phyloP scores from a whole-genome alignment of 305 asterid genomes.

The Fraxinus nigra region DNA sequence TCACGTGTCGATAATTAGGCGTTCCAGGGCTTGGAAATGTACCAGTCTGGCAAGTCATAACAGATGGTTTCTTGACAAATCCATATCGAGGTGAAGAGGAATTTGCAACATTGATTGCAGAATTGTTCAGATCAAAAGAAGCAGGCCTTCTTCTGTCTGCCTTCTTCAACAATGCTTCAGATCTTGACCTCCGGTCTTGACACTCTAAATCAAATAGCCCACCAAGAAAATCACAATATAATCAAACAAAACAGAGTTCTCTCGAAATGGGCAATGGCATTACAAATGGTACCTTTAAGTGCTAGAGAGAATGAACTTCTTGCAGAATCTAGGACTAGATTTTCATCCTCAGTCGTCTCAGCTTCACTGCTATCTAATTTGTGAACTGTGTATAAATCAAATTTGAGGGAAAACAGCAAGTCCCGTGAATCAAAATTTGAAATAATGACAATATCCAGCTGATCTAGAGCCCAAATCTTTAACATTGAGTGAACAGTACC shows the following conservation, averaged over 20 bases:
- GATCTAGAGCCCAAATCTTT: conserved; percentile 15
- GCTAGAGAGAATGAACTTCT: conserved; percentile 91
- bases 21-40: conserved; percentile 90
- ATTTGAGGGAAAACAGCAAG: conserved; percentile 24
- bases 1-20: conserved; percentile 62
- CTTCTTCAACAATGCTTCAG: conserved; percentile 51
- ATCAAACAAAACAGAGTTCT: not conserved
- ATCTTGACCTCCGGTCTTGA: conserved; percentile 67
- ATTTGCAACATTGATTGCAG: conserved; percentile 34
- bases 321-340: conserved; percentile 61
- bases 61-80: conserved; percentile 54
- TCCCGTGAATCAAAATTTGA: not conserved
- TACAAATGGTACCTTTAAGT: conserved; percentile 57
- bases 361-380: conserved; percentile 61
- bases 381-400: conserved; percentile 40
- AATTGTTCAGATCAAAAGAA: conserved; percentile 69
- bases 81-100: conserved; percentile 70
- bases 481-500: conserved; percentile 42
- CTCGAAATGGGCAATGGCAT: conserved; percentile 6
- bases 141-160: conserved; percentile 67
- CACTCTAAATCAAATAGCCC: conserved; percentile 54
- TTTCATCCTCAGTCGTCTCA: conserved; percentile 77
- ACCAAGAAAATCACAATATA: not conserved
- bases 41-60: conserved; percentile 39
- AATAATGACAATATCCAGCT: conserved; percentile 12